These are phyloP conservation scores for Triticum dicoccoides DNA, from an alignment of 176 grass and related monocot genomes.

Conservation along the genomic window DNA sequence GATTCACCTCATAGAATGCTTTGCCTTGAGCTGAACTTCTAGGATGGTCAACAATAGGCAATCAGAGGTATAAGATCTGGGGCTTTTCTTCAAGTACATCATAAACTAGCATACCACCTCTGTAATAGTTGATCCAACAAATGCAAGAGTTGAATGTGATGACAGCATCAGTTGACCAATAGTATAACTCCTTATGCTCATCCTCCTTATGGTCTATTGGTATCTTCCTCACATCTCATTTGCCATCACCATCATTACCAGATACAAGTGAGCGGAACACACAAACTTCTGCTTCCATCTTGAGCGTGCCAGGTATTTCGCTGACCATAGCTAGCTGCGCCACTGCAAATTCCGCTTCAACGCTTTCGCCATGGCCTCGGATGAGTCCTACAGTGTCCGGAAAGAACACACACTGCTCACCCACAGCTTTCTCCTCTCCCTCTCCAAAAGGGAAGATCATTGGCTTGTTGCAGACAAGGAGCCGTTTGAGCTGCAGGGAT, in stretches of 20 bases:
- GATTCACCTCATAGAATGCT: too few species aligned
- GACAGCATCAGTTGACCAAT: background rate
- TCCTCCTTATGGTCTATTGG: background rate
- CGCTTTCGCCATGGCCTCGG: background rate
- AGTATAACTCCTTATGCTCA: background rate
- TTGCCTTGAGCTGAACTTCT: too few species aligned
- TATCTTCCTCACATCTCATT: background rate
- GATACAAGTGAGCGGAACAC: background rate
- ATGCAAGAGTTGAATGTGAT: too few species aligned
- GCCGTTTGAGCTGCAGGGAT: background rate
- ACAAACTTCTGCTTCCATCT: background rate
- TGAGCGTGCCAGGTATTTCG: background rate
- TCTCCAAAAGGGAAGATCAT: background rate
- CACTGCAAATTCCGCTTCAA: background rate
- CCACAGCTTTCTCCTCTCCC: too few species aligned
- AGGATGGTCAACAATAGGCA: too few species aligned
- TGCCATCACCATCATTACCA: background rate
- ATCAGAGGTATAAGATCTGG: too few species aligned
- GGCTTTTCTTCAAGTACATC: too few species aligned
- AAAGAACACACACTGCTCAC: background rate
- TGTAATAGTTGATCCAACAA: too few species aligned
- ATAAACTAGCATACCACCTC: too few species aligned
- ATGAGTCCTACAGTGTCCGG: background rate
- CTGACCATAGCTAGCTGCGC: background rate
- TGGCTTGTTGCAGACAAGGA: background rate